Conservation (phyloP, 441 rosid species). For the Rhodomyrtus psidioides region DNA sequence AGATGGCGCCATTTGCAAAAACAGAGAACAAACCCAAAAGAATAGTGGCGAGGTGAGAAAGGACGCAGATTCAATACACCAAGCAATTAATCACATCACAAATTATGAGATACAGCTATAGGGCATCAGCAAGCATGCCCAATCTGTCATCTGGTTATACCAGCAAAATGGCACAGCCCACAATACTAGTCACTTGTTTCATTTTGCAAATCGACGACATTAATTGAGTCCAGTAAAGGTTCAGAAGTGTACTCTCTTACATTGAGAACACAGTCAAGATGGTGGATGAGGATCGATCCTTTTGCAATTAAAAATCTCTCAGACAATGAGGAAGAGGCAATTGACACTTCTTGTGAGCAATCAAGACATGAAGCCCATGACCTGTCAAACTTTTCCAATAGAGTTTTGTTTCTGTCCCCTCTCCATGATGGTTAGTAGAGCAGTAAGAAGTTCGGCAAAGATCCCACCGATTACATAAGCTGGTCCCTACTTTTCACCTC, state of each 20-base stretch:
- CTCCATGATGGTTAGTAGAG: not conserved
- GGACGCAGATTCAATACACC: not conserved
- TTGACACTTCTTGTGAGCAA: not conserved
- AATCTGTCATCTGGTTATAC: not conserved
- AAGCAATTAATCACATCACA: not conserved
- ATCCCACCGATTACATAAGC: not conserved
- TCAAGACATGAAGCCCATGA: not conserved
- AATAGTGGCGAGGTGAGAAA: not conserved
- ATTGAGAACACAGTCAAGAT: not conserved
- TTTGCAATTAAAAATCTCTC: not conserved
- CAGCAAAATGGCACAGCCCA: not conserved
- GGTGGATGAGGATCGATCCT: not conserved
- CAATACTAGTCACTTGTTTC: not conserved
- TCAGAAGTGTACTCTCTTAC: not conserved
- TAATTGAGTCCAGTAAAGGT: not conserved
- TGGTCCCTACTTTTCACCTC: not conserved
- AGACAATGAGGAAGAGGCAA: not conserved
- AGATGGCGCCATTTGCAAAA: not conserved
- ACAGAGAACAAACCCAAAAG: not conserved
- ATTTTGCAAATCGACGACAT: not conserved
- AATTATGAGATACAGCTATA: not conserved
- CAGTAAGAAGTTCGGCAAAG: not conserved
- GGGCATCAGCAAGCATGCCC: not conserved
- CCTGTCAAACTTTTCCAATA: not conserved
- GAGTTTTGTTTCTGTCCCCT: not conserved